These are phyloP conservation scores for Xylariaceae sp. DNA, from an alignment of 2,329 filamentous ascomycete species.

Conservation along the genomic window DNA sequence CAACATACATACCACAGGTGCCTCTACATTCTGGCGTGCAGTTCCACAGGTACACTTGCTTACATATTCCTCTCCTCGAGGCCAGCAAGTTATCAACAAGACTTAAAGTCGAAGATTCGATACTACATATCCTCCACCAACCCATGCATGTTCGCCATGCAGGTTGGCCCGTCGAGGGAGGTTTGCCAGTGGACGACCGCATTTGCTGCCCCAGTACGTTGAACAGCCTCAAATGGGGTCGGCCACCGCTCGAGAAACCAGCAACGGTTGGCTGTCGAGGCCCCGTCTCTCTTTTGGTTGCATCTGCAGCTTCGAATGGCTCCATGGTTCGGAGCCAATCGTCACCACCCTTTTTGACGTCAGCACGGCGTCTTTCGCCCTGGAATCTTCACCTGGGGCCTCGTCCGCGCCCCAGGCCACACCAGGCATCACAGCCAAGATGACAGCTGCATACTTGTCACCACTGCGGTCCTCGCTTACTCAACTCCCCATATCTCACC, in stretches of 20 bases:
- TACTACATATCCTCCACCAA: too few species aligned
- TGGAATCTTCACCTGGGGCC: constrained; percentile 13
- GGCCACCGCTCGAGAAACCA: constrained; percentile 7
- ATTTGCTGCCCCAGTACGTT: constrained; percentile 7
- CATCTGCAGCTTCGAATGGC: constrained; percentile 6
- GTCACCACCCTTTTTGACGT: constrained; percentile 6
- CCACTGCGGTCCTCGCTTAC: neutral
- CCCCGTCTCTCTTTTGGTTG: constrained; percentile 8
- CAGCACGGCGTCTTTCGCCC: constrained; percentile 9
- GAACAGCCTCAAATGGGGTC: constrained; percentile 11
- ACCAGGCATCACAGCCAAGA: constrained; percentile 2
- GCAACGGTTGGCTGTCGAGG: constrained; percentile 13
- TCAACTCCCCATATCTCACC: too few species aligned
- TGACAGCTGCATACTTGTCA: constrained; percentile 1
- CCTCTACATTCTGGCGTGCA: constrained; percentile 10
- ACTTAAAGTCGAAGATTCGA: constrained; percentile 5
- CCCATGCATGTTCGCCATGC: constrained; percentile 12
- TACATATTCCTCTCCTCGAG: constrained; percentile 5
- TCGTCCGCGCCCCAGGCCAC: neutral
- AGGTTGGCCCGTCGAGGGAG: constrained; percentile 8
- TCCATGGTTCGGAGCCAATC: constrained; percentile 8
- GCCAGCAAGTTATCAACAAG: constrained; percentile 3
- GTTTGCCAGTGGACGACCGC: constrained; percentile 13
- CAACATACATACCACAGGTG: neutral
- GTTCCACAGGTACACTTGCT: constrained; percentile 4